A percentile compares a stretch with the other conserved stretches of the same genome.
These are phyloP conservation scores for Polytolypa hystricis DNA, from an alignment of 2,329 filamentous ascomycete genomes.

Conservation along the genomic window DNA sequence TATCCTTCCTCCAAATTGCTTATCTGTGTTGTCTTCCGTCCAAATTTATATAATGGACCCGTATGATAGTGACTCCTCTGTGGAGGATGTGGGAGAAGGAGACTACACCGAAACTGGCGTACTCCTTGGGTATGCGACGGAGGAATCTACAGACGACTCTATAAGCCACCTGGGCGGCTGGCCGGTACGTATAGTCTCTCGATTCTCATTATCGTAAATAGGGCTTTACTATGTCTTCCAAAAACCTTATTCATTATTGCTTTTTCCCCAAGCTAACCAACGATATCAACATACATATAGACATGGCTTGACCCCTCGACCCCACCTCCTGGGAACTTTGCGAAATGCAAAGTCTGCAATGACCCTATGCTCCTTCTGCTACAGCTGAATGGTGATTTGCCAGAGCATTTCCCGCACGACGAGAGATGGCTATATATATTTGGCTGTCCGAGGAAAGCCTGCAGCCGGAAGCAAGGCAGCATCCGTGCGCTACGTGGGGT, in stretches of 20 bases:
- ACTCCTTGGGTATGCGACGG: conserved; percentile 77
- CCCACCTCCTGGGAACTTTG: conserved; percentile 63
- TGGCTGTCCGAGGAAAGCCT: conserved; percentile 64
- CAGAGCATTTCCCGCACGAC: conserved; percentile 73
- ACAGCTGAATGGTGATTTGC: conserved; percentile 83
- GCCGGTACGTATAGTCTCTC: conserved; percentile 51
- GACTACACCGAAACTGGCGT: conserved; percentile 59
- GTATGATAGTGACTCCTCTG: conserved; percentile 81
- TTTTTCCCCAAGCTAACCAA: too few species aligned
- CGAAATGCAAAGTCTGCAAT: conserved; percentile 80
- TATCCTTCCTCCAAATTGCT: too few species aligned
- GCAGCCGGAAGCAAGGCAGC: conserved; percentile 71
- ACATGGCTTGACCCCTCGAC: conserved; percentile 69
- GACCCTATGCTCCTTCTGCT: conserved; percentile 72
- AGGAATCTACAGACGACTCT: conserved; percentile 65
- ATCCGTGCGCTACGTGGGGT: conserved; percentile 64
- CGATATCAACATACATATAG: too few species aligned
- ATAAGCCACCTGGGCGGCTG: conserved; percentile 80
- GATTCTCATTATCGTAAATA: neutral
- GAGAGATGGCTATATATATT: conserved; percentile 83
- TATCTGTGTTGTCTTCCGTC: too few species aligned
- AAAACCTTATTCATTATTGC: conserved; percentile 1
- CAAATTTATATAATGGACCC: too few species aligned
- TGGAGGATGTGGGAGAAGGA: conserved; percentile 48
- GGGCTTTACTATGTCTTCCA: too few species aligned